These are phyloP conservation scores for Podospora australis DNA, from an alignment of 495 filamentous ascomycete genomes.

Conservation along the genomic window DNA sequence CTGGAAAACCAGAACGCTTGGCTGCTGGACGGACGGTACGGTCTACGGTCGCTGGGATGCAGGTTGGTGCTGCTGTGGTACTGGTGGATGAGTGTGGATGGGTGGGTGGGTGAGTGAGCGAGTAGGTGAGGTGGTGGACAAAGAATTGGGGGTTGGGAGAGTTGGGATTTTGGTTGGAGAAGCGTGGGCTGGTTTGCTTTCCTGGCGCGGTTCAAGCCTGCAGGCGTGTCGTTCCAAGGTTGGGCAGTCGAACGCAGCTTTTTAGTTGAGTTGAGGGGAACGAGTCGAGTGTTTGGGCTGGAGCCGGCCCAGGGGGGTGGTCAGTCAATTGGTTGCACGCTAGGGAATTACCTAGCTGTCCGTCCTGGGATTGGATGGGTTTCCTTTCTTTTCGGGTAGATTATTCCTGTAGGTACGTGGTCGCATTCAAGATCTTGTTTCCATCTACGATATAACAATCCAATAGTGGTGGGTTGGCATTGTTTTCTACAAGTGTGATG, in stretches of 20 bases:
- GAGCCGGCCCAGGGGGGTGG: conserved; percentile 2
- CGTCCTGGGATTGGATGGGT: neutral
- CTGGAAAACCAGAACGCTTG: too few relatives aligned
- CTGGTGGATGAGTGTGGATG: neutral
- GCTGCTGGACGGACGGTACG: too few relatives aligned
- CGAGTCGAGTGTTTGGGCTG: conserved; percentile 11
- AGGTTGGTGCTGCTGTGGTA: too few relatives aligned
- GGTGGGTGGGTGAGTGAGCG: neutral
- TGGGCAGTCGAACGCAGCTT: conserved; percentile 16
- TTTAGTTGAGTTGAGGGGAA: conserved; percentile 13
- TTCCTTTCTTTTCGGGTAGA: too few relatives aligned
- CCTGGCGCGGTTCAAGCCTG: conserved; percentile 4
- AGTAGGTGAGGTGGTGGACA: conserved; percentile 7
- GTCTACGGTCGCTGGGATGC: too few relatives aligned
- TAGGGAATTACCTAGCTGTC: neutral
- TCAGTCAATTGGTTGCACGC: neutral
- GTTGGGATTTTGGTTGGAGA: conserved; percentile 8
- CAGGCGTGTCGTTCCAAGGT: conserved; percentile 24
- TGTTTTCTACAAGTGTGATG: too few relatives aligned
- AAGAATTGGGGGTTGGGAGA: conserved; percentile 19
- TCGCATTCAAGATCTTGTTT: too few relatives aligned
- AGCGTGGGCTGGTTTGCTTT: conserved; percentile 4
- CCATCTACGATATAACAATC: too few relatives aligned
- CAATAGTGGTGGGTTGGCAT: too few relatives aligned
- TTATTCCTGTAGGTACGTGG: too few relatives aligned